Evolutionary conservation across 2,329 filamentous ascomycete genomes (phyloP), one percentile per base, ranked within the genome.

Genomic region (Aspergillus texensis): DNA sequence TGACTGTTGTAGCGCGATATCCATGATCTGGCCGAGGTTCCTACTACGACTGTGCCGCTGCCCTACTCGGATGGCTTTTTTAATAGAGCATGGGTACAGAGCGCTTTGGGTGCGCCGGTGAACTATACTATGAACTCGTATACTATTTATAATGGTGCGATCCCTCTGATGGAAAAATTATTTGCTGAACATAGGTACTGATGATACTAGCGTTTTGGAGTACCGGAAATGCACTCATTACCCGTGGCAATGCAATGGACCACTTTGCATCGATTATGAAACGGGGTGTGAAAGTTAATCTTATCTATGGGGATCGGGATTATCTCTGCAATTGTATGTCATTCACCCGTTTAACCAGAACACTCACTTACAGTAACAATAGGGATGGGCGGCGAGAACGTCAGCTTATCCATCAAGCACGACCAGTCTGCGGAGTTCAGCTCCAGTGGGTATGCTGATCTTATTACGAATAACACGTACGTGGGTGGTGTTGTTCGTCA

Each of bases 251-350:
- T 8, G 54, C 60, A 6, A 61, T 57, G 60, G 43, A 57, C 19
- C 32, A 61, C n/a, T 57, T 57, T 19, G 54, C 32, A 5, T 61
- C 60, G 39, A 61, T 61, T 12, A 46, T 61, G 54, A 30, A 34
- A 24, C 52, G 45, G 14, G 59, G 52, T 3, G 60, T 61, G 8
- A 61, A 53, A 5, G 43, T 61, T 8, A 57, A 57, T 19, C 32
- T 61, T 6, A 54, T 61, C 30, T 61, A 61, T 21, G 60, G 60
- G 1, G 60, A 61, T 28, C 28, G 60, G 8, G 60, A 61, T 28
- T 61, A 57, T 30, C 41, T 57, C 21, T 61, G 60, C 54, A 61
- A 61, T 21, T 61, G 60, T 61, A 61, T 21, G 59, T 8, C 4
- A 6, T 19, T 26, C 6, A 6, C 12, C 5, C 14, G 14, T 2